Conservation (phyloP, 768 basidiomycete genomes). For the Hygrocybe punicea region DNA sequence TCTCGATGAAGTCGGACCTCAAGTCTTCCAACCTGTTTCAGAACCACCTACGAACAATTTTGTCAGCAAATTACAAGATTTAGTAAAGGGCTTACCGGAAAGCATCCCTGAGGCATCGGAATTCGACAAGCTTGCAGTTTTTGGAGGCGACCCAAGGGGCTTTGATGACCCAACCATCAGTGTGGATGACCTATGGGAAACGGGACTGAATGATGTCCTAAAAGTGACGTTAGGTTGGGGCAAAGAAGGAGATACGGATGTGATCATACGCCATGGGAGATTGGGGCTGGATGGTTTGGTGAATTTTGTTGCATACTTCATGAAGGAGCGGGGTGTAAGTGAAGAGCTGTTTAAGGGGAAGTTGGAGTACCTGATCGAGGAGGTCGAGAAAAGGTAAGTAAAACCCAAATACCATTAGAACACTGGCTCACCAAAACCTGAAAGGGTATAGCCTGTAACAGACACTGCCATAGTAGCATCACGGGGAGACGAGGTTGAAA, state of each 20-base stretch:
- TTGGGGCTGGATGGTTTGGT: slow-evolving; percentile 22
- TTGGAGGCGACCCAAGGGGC: slow-evolving; percentile 1
- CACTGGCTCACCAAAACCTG: too few relatives aligned
- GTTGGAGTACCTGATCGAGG: slow-evolving; percentile 17
- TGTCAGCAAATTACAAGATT: not conserved
- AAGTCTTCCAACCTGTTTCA: not conserved
- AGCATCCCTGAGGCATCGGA: slow-evolving; percentile 10
- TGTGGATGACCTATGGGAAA: slow-evolving; percentile 24
- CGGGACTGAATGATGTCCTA: slow-evolving; percentile 15
- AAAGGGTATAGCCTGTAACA: too few relatives aligned
- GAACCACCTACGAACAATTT: not conserved
- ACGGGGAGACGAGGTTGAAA: too few relatives aligned
- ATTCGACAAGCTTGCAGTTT: slow-evolving; percentile 8
- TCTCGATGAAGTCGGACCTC: not conserved
- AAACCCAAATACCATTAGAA: too few relatives aligned
- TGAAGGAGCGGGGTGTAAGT: slow-evolving; percentile 16
- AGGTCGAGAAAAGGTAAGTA: slow-evolving; percentile 13
- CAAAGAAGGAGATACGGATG: slow-evolving; percentile 11
- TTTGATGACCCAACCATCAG: slow-evolving; percentile 7
- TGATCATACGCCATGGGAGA: slow-evolving; percentile 14
- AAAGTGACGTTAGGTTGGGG: slow-evolving; percentile 22
- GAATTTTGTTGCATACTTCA: slow-evolving; percentile 21
- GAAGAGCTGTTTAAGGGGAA: slow-evolving; percentile 27
- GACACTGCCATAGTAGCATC: too few relatives aligned
- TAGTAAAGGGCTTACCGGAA: slow-evolving; percentile 6